Percentiles rank a stretch among this genome's conserved stretches.
phyloP scores from a whole-genome alignment of 371 early-diverging fungal genomes.

The Mucor racemosus region DNA sequence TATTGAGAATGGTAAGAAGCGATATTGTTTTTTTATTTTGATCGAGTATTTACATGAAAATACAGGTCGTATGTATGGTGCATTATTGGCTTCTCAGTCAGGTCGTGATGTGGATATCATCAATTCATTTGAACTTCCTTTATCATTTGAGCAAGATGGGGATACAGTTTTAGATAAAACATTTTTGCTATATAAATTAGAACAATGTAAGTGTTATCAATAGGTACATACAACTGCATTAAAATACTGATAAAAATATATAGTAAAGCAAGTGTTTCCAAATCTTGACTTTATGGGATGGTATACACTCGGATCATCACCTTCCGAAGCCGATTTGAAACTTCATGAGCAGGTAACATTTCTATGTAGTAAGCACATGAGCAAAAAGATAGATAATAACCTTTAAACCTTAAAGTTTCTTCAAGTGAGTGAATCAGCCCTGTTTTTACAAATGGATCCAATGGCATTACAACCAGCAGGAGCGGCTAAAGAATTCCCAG shows the following conservation, averaged over 20 bases:
- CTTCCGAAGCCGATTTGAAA: slow-evolving; percentile 65
- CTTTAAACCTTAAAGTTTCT: slow-evolving; percentile 52
- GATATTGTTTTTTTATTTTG: neutral
- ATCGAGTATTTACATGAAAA: neutral
- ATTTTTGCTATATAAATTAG: slow-evolving; percentile 73
- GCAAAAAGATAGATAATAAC: neutral
- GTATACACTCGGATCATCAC: slow-evolving; percentile 74
- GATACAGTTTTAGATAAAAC: slow-evolving; percentile 55
- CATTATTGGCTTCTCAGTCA: slow-evolving; percentile 79
- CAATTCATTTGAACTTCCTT: slow-evolving; percentile 81
- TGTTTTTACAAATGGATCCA: slow-evolving; percentile 81
- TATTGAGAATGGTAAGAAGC: slow-evolving; percentile 39
- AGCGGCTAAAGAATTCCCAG: slow-evolving; percentile 68
- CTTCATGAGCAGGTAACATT: slow-evolving; percentile 74
- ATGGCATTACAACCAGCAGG: slow-evolving; percentile 37
- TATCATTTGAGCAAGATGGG: slow-evolving; percentile 41
- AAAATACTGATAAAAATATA: neutral
- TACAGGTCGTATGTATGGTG: slow-evolving; percentile 70
- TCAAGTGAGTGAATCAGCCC: slow-evolving; percentile 75
- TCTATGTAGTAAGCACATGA: neutral
- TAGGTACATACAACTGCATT: neutral
- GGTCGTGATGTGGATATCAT: slow-evolving; percentile 85
- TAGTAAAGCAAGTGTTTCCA: slow-evolving; percentile 87
- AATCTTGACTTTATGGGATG: slow-evolving; percentile 85
- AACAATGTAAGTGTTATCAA: slow-evolving; percentile 66